These are phyloP conservation scores for Orbilia quercus DNA, from an alignment of 2,329 filamentous ascomycete species.

Conservation along the genomic window DNA sequence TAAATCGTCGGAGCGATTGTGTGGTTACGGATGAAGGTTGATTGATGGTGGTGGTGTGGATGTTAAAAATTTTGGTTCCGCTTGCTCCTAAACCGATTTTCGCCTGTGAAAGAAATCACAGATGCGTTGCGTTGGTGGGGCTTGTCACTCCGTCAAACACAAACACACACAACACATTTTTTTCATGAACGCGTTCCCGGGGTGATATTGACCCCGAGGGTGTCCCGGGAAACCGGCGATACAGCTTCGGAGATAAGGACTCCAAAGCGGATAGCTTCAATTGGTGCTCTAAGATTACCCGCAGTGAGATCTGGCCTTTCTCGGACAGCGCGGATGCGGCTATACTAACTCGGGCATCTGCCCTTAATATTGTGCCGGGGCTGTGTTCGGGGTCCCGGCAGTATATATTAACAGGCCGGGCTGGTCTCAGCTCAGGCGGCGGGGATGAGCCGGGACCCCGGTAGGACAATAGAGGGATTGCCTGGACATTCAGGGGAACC, in stretches of 20 bases:
- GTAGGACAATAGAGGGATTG: neutral
- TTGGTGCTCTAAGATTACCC: constrained; percentile 11
- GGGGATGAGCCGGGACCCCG: constrained; percentile 45
- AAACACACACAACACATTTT: neutral
- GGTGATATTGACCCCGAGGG: too few species aligned
- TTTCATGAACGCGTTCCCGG: too few species aligned
- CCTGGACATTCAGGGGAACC: constrained; percentile 30
- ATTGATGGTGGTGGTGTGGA: constrained; percentile 40
- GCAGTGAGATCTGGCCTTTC: neutral
- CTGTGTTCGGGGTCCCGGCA: neutral
- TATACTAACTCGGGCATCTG: too few species aligned
- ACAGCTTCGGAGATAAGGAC: neutral
- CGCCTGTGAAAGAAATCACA: neutral
- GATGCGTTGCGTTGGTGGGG: constrained; percentile 8
- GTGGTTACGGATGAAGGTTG: constrained; percentile 14
- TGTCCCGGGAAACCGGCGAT: neutral
- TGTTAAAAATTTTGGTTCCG: constrained; percentile 41
- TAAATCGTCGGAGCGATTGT: constrained; percentile 33
- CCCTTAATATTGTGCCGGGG: too few species aligned
- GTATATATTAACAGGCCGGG: neutral
- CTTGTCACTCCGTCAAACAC: constrained; percentile 1
- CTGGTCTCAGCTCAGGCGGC: constrained; percentile 43
- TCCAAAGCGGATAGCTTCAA: neutral
- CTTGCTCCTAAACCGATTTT: constrained; percentile 22
- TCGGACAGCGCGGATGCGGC: too few species aligned